Base-by-base conservation (phyloP, 2,329 filamentous ascomycete species). In the Aspergillus vadensis region DNA sequence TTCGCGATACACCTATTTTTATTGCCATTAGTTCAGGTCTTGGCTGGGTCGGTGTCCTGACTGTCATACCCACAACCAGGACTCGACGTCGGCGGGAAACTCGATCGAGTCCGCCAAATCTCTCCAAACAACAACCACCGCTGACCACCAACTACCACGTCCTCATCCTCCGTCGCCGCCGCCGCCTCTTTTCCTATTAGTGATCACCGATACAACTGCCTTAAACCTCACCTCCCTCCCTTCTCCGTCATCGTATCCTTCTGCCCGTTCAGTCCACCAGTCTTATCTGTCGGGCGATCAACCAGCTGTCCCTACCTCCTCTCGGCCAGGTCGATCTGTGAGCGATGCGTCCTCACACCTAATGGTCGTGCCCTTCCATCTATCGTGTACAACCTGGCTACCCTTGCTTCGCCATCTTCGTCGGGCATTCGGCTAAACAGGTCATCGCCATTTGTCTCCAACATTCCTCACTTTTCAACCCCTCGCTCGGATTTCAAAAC, bases 321-420 rank as follows among this genome's bases (percentile, higher is more conserved):
- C 54, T 50, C 54, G 43, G 52, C 19, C 50, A 53, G 48, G 50
- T 49, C 43, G 57, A 54, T 48, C 62, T 36, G 59, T 60, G 54
- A 63, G 66, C 61, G 61, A 68, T 66, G 65, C 58, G 49, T 61
- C 61, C 58, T 61, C 59, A 55, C 58, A 56, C 60, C 59, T 66
- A 62, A 67, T 68, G 66, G 62, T 63, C 60, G 59, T 64, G 59
- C 64, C 57, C 59, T 60, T 55, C 59, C 60, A 59, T 60, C 56
- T 58, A 60, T 55, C 61, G 55, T 63, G 57, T 63, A 66, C 64
- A 61, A 61, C 63, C 59, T 63, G 54, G 41, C 60, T 65, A 64
- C 63, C 66, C 66, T 68, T 68, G 66, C 65, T 65, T 68, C 65
- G 58, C 62, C 58, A 60, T 67, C 65, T 36, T 57, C 58, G 62